Conservation (phyloP, 495 filamentous ascomycete species). For the Neurospora sp. region DNA sequence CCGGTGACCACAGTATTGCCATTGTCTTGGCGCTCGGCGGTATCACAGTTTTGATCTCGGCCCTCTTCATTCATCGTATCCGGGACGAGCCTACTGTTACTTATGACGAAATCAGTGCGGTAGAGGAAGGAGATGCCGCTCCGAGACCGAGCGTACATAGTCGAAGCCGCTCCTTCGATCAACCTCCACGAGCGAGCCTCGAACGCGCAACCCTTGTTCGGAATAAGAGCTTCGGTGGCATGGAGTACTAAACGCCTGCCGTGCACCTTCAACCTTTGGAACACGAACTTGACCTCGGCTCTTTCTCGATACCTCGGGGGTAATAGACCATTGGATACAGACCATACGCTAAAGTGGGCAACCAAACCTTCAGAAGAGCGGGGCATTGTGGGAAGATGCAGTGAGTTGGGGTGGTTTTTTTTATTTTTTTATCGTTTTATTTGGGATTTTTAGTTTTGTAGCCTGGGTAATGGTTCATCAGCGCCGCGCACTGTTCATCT, state of each 20-base stretch:
- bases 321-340: background rate
- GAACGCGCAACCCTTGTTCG: constrained; percentile 34
- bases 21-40: constrained; percentile 79
- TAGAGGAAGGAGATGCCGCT: constrained; percentile 30
- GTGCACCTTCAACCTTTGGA: background rate
- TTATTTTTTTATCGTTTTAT: background rate
- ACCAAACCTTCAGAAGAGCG: background rate
- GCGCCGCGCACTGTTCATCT: background rate
- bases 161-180: constrained; percentile 17
- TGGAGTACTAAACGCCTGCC: constrained; percentile 28
- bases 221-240: constrained; percentile 35
- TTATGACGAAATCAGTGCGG: constrained; percentile 23
- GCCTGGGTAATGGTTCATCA: background rate
- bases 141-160: constrained; percentile 17
- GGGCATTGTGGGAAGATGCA: background rate
- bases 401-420: background rate
- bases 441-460: background rate
- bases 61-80: constrained; percentile 49
- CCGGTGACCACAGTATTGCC: constrained; percentile 76
- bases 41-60: constrained; percentile 63
- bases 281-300: background rate
- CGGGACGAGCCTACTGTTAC: constrained; percentile 30
- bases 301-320: background rate
- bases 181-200: constrained; percentile 29
- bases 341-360: background rate